phyloP scores from a whole-genome alignment of 1,284 basidiomycete species.

The Cutaneotrichosporon dermatis region DNA sequence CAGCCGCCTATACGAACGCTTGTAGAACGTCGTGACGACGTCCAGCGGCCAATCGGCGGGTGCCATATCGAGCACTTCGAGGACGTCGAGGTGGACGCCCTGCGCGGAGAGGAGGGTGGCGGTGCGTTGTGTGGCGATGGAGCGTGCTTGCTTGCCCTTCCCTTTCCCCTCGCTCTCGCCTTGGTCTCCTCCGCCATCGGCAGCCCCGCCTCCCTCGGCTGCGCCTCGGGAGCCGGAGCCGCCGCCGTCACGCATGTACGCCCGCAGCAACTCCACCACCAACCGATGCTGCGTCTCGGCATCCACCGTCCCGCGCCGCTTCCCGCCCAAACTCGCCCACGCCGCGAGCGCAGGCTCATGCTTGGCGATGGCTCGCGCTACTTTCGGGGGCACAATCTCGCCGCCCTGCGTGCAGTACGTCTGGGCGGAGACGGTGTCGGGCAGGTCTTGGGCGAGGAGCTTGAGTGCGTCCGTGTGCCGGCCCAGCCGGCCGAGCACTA shows the following conservation, averaged over 20 bases:
- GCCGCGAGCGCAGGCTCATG: slow-evolving; percentile 51
- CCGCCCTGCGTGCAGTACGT: slow-evolving; percentile 72
- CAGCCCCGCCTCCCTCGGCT: too few species aligned
- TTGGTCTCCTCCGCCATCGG: too few species aligned
- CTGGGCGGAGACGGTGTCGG: slow-evolving; percentile 71
- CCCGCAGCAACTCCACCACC: slow-evolving; percentile 66
- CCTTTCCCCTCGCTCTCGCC: too few species aligned
- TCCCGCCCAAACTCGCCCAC: slow-evolving; percentile 56
- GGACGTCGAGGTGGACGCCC: slow-evolving; percentile 67
- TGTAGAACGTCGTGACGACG: slow-evolving; percentile 67
- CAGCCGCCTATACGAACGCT: slow-evolving; percentile 68
- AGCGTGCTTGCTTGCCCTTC: too few species aligned
- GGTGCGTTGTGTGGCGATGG: slow-evolving; percentile 48
- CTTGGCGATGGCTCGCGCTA: slow-evolving; percentile 52
- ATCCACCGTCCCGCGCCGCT: slow-evolving; percentile 51
- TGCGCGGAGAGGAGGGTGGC: slow-evolving; percentile 71
- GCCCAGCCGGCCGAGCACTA: slow-evolving; percentile 71
- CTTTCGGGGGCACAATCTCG: slow-evolving; percentile 61
- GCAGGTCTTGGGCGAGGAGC: slow-evolving; percentile 64
- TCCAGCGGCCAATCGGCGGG: slow-evolving; percentile 71
- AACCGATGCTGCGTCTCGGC: slow-evolving; percentile 59
- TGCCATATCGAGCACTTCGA: slow-evolving; percentile 68
- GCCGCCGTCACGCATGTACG: slow-evolving; percentile 67
- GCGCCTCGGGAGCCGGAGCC: too few species aligned
- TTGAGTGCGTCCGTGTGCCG: slow-evolving; percentile 64